Percentiles rank a stretch among this genome's conserved stretches.
Conservation (phyloP, 108 stramenopile species). For the Fragilaria radians region DNA sequence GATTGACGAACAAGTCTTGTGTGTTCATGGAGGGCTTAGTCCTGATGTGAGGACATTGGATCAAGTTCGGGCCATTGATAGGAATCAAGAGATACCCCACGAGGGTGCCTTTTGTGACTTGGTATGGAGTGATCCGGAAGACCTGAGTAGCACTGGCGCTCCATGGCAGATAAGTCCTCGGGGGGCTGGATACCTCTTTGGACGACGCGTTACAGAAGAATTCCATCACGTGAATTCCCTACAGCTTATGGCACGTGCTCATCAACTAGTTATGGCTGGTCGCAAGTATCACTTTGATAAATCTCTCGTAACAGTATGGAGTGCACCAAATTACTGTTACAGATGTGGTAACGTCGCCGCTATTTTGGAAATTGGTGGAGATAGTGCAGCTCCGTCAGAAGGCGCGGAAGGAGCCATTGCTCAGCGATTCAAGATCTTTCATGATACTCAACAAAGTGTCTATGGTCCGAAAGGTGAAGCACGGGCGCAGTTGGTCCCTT, state of each 20-base stretch:
- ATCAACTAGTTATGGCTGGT: slow-evolving; percentile 99
- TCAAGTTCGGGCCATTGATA: slow-evolving; percentile 97
- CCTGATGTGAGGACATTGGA: slow-evolving; percentile 94
- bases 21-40: slow-evolving; percentile 95
- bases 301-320: slow-evolving; percentile 96
- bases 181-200: slow-evolving; percentile 98
- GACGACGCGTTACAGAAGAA: slow-evolving; percentile 93
- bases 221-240: slow-evolving; percentile 94
- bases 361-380: slow-evolving; percentile 79
- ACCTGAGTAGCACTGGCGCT: slow-evolving; percentile 67
- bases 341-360: slow-evolving; percentile 96
- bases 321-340: slow-evolving; percentile 99
- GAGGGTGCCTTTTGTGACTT: slow-evolving; percentile 99
- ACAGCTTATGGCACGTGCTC: slow-evolving; percentile 92
- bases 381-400: slow-evolving; percentile 20
- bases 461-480: slow-evolving; percentile 87
- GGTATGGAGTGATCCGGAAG: slow-evolving; percentile 99
- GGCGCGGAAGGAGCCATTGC: slow-evolving; percentile 43
- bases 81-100: slow-evolving; percentile 98
- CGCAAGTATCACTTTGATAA: slow-evolving; percentile 93
- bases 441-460: slow-evolving; percentile 66
- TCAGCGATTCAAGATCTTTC: slow-evolving; percentile 80
- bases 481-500: slow-evolving; percentile 78
- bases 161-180: slow-evolving; percentile 93
- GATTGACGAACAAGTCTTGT: slow-evolving; percentile 95